Percentiles rank a stretch among this genome's conserved stretches.
Evolutionary conservation across 1,284 basidiomycete genomes (phyloP).

Genomic region (Heterobasidion occidentale): DNA sequence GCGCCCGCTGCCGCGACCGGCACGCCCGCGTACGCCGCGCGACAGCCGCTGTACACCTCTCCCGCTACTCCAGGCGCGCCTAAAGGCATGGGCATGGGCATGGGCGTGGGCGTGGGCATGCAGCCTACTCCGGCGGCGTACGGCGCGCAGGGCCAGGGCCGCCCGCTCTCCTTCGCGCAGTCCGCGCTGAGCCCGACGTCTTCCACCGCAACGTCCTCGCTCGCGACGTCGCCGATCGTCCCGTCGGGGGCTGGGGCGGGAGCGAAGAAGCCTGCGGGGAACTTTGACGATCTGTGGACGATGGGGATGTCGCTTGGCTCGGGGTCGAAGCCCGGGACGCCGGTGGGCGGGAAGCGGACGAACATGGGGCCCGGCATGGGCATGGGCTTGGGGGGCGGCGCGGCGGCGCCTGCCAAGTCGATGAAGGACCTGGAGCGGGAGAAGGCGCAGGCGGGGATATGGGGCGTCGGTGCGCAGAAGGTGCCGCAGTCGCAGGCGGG

Average conservation of each 20-base stretch:
- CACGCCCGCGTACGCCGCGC: constrained; percentile 14
- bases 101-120: not conserved
- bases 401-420: constrained; percentile 46
- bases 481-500: constrained; percentile 17
- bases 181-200: constrained; percentile 12
- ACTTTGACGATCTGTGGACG: constrained; percentile 90
- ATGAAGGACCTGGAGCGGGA: constrained; percentile 86
- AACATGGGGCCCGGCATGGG: no score
- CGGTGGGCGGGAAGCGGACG: constrained; percentile 10
- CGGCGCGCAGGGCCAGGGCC: no score
- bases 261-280: constrained; percentile 26
- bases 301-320: constrained; percentile 57
- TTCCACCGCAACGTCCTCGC: constrained; percentile 13
- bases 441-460: constrained; percentile 71
- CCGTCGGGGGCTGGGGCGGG: no score
- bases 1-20: constrained; percentile 6
- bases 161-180: constrained; percentile 6
- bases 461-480: constrained; percentile 41
- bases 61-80: not conserved
- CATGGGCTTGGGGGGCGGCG: no score
- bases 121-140: not conserved
- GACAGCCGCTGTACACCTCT: constrained; percentile 1
- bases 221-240: constrained; percentile 14
- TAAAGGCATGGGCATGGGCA: not conserved
- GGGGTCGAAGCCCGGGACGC: constrained; percentile 14